A percentile compares a stretch with the other conserved stretches of the same genome.
Conservation (phyloP, 2,329 filamentous ascomycete species). For the Fusarium verrucosum region DNA sequence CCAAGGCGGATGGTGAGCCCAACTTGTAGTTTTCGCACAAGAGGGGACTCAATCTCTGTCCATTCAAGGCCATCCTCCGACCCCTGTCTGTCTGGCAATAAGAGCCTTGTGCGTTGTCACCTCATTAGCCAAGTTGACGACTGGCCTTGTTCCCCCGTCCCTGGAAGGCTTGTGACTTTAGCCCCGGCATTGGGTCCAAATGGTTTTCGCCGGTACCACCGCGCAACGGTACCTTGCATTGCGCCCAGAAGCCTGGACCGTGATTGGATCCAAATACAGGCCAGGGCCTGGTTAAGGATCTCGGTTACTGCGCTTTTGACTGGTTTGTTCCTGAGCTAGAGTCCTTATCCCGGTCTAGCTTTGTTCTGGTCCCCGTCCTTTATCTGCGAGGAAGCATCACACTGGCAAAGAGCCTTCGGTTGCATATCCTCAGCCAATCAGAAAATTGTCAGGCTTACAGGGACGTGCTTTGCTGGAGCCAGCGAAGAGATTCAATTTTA, state of each 20-base stretch:
- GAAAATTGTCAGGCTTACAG: constrained; percentile 20
- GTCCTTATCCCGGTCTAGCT: constrained; percentile 28
- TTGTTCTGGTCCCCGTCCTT: constrained; percentile 27
- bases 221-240: constrained; percentile 41
- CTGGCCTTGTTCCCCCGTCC: constrained; percentile 30
- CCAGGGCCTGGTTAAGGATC: constrained; percentile 34
- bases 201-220: constrained; percentile 25
- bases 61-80: constrained; percentile 1
- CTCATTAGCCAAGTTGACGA: constrained; percentile 27
- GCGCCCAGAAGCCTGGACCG: not conserved
- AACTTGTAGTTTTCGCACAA: constrained; percentile 45
- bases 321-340: constrained; percentile 43
- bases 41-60: constrained; percentile 38
- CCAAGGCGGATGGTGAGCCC: constrained; percentile 28
- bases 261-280: constrained; percentile 36
- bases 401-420: constrained; percentile 14
- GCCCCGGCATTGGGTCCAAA: constrained; percentile 36
- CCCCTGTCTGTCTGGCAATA: constrained; percentile 13
- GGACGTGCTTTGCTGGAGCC: constrained; percentile 33
- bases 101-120: constrained; percentile 38
- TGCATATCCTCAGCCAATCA: constrained; percentile 33
- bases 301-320: constrained; percentile 37
- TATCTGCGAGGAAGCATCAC: constrained; percentile 36
- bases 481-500: constrained; percentile 32
- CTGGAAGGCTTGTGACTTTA: constrained; percentile 30